Evolutionary conservation across 2,329 filamentous ascomycete genomes (phyloP).

Genomic region (Neofusicoccum parvum): DNA sequence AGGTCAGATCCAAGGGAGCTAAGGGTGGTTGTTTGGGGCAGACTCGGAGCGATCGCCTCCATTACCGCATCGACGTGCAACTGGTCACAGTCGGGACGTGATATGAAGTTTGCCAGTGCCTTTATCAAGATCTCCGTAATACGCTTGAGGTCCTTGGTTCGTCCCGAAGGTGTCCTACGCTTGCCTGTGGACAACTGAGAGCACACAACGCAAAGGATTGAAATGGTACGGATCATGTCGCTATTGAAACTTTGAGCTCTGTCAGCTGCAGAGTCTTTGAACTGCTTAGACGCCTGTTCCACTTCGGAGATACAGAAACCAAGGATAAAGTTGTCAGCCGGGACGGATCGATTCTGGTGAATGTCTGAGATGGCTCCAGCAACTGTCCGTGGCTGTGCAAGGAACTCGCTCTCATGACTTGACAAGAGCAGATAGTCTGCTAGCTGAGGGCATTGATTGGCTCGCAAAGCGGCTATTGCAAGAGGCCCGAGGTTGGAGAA

Average conservation of each 20-base stretch:
- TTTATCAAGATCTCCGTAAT: constrained; percentile 31
- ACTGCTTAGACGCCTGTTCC: constrained; percentile 48
- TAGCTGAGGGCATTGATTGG: constrained; percentile 44
- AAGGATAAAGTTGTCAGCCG: constrained; percentile 33
- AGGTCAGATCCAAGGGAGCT: constrained; percentile 22
- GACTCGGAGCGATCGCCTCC: constrained; percentile 35
- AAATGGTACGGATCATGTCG: constrained; percentile 54
- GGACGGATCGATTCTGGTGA: not conserved
- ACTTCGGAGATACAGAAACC: constrained; percentile 51
- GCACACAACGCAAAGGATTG: constrained; percentile 50
- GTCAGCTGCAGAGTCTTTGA: constrained; percentile 45
- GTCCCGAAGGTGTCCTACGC: constrained; percentile 23
- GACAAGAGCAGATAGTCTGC: constrained; percentile 53
- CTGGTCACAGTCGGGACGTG: constrained; percentile 42
- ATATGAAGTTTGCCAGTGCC: constrained; percentile 38
- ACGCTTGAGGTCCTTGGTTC: constrained; percentile 28
- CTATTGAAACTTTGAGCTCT: constrained; percentile 50
- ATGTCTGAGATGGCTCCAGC: not conserved
- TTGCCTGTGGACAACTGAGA: constrained; percentile 27
- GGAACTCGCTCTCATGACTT: not conserved
- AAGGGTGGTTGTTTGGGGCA: constrained; percentile 33
- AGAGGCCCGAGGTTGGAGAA: constrained; percentile 44
- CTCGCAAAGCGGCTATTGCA: constrained; percentile 48
- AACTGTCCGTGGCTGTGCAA: not conserved
- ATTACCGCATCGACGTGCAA: constrained; percentile 48